phyloP scores from a whole-genome alignment of 305 asterid genomes.

The Rubia balearica region DNA sequence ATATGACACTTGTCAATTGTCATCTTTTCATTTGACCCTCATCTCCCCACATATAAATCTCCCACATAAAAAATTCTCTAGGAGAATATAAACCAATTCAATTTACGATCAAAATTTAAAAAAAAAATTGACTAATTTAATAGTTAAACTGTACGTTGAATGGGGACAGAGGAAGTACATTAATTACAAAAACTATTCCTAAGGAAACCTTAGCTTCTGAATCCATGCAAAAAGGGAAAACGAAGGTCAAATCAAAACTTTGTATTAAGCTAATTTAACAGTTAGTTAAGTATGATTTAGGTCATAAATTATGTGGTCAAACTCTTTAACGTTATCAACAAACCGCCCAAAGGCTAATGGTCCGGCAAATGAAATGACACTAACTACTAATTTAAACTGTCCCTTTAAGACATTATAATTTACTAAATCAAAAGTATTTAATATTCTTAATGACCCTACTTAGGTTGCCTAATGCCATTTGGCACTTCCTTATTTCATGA shows the following conservation, averaged over 20 bases:
- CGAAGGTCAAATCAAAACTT: conserved; percentile 5
- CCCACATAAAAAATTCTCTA: too few species aligned
- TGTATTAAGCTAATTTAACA: neutral
- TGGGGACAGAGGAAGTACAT: too few species aligned
- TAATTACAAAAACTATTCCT: too few species aligned
- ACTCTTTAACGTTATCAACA: neutral
- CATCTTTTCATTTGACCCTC: too few species aligned
- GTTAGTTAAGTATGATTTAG: neutral
- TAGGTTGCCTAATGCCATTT: neutral
- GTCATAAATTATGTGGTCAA: conserved; percentile 1
- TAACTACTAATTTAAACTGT: conserved; percentile 7
- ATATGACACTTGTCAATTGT: too few species aligned
- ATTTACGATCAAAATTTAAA: too few species aligned
- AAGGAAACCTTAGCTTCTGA: too few species aligned
- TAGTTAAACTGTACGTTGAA: too few species aligned
- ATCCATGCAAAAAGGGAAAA: too few species aligned
- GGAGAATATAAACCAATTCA: too few species aligned
- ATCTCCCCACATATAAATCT: too few species aligned
- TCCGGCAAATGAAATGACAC: conserved; percentile 14
- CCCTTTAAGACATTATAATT: neutral
- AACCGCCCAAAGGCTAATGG: conserved; percentile 23
- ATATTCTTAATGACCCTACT: neutral
- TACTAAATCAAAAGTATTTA: neutral
- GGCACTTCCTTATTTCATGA: conserved; percentile 1
- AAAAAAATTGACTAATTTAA: too few species aligned